These are phyloP conservation scores for Murraya paniculata DNA, from an alignment of 345 rosid genomes.

Conservation along the genomic window DNA sequence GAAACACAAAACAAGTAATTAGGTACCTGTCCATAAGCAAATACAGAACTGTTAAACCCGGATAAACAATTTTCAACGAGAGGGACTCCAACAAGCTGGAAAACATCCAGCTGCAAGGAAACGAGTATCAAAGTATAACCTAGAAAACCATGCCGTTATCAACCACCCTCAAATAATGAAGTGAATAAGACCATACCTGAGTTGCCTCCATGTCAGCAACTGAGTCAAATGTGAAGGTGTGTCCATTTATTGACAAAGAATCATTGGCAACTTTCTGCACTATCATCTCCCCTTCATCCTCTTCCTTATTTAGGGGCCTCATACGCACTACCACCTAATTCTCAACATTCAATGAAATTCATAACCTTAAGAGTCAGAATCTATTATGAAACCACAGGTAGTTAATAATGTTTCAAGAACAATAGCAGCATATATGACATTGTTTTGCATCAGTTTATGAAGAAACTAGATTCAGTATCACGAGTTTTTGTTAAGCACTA, in stretches of 20 bases:
- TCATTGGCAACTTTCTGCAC: slow-evolving; percentile 58
- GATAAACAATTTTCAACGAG: slow-evolving; percentile 95
- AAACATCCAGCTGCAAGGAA: slow-evolving; percentile 64
- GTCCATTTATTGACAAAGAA: slow-evolving; percentile 71
- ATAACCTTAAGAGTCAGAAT: not conserved
- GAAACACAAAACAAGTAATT: not conserved
- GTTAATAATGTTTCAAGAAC: not conserved
- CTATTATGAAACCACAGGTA: not conserved
- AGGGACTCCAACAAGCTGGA: slow-evolving; percentile 83
- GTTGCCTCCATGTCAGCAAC: slow-evolving; percentile 75
- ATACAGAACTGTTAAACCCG: slow-evolving; percentile 96
- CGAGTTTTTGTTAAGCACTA: too few species aligned
- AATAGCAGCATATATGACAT: not conserved
- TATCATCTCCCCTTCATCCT: slow-evolving; percentile 68
- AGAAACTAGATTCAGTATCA: not conserved
- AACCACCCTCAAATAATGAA: not conserved
- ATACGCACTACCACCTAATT: slow-evolving; percentile 80
- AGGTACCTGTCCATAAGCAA: slow-evolving; percentile 96
- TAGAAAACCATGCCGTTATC: not conserved
- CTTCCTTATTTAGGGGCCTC: slow-evolving; percentile 77
- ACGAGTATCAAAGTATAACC: not conserved
- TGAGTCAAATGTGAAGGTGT: slow-evolving; percentile 82
- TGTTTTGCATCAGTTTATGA: not conserved
- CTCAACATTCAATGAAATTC: not conserved
- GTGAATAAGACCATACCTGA: slow-evolving; percentile 42